Evolutionary conservation across 345 rosid genomes (phyloP).

Genomic region (Eucalyptus cladocalyx): DNA sequence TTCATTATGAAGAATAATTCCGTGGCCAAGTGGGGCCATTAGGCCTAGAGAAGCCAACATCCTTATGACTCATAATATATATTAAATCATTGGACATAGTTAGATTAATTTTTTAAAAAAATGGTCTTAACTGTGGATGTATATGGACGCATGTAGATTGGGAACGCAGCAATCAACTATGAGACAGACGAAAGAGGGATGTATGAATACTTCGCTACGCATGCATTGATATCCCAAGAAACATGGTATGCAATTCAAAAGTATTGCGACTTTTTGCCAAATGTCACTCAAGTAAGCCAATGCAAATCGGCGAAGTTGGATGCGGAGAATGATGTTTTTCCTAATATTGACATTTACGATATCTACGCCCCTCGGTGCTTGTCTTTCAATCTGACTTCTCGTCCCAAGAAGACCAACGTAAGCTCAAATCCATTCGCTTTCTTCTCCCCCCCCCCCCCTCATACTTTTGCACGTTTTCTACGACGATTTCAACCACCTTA

Average conservation of each 20-base stretch:
- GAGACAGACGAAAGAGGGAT: slow-evolving; percentile 62
- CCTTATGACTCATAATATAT: neutral
- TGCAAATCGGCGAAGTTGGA: slow-evolving; percentile 22
- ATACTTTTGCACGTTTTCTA: neutral
- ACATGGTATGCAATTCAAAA: slow-evolving; percentile 4
- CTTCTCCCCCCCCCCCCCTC: too few species aligned
- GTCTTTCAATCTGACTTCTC: slow-evolving; percentile 28
- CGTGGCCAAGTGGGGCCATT: neutral
- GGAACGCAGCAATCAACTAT: slow-evolving; percentile 70
- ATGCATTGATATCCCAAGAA: slow-evolving; percentile 52
- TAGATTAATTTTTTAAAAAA: neutral
- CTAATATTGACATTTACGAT: slow-evolving; percentile 43
- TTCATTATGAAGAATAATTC: neutral
- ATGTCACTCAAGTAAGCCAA: slow-evolving; percentile 3
- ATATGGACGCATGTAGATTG: slow-evolving; percentile 29
- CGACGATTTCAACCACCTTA: too few species aligned
- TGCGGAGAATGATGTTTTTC: neutral
- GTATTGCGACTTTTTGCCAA: slow-evolving; percentile 38
- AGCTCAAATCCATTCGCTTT: neutral
- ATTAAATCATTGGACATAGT: neutral
- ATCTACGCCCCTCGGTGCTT: slow-evolving; percentile 70
- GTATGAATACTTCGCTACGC: slow-evolving; percentile 48
- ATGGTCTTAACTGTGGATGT: neutral
- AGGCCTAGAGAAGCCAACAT: neutral
- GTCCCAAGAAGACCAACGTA: slow-evolving; percentile 31